Evolutionary conservation across 139 green algal genomes (phyloP).

Genomic region (Chlamydomonas asymmetrica): DNA sequence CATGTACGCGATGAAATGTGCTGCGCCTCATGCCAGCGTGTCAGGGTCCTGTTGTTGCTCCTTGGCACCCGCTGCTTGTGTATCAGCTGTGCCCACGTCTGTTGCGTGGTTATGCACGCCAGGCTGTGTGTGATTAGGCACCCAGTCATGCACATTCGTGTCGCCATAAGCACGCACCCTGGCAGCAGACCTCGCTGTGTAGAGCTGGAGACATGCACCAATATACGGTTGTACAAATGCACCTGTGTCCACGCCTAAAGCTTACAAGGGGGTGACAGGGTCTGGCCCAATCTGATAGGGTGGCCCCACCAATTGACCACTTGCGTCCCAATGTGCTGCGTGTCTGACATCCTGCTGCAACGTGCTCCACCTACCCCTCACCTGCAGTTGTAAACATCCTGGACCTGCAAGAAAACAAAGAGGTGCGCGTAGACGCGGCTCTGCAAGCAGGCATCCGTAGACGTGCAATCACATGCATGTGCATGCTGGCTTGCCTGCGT

Average conservation of each 20-base stretch:
- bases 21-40: too few relatives aligned
- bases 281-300: not conserved
- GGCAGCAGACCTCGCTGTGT: too few relatives aligned
- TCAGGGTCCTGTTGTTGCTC: too few relatives aligned
- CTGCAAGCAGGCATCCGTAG: slow-evolving; percentile 96
- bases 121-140: too few relatives aligned
- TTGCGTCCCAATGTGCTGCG: not conserved
- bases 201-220: not conserved
- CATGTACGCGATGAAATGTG: not conserved
- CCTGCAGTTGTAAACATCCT: slow-evolving; percentile 74
- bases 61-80: too few relatives aligned
- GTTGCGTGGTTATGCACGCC: too few relatives aligned
- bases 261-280: not conserved
- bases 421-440: slow-evolving; percentile 82
- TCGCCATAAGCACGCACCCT: too few relatives aligned
- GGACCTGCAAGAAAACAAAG: slow-evolving; percentile 71
- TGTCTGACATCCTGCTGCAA: not conserved
- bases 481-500: not conserved
- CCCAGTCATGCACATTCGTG: too few relatives aligned
- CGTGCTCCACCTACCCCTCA: not conserved
- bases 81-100: too few relatives aligned
- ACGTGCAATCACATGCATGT: too few relatives aligned
- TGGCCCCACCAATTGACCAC: not conserved
- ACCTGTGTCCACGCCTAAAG: not conserved
- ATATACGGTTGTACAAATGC: not conserved